phyloP scores from a whole-genome alignment of 140 eudicot species.

The Senecio squalidus region DNA sequence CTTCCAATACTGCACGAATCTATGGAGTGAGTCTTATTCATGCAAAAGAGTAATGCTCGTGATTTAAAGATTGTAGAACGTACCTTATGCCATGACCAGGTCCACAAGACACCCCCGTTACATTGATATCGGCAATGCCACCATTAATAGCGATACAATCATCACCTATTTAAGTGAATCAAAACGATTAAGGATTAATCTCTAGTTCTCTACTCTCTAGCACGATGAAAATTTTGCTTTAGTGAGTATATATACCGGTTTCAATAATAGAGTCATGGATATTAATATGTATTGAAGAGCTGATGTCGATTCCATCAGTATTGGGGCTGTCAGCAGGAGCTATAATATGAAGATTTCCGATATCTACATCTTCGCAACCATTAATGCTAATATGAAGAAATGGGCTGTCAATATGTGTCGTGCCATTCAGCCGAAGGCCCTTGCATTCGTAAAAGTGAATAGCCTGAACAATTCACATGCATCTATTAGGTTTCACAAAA shows the following conservation, averaged over 20 bases:
- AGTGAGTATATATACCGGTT: slow-evolving; percentile 33
- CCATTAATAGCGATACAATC: slow-evolving; percentile 39
- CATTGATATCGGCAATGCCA: slow-evolving; percentile 20
- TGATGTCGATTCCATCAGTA: slow-evolving; percentile 36
- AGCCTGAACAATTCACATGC: slow-evolving; percentile 17
- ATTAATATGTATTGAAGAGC: slow-evolving; percentile 22
- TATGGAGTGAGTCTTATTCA: background rate
- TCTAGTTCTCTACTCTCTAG: background rate
- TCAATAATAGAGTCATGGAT: slow-evolving; percentile 27
- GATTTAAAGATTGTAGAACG: background rate
- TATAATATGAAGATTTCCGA: slow-evolving; percentile 22
- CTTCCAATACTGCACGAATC: slow-evolving; percentile 35
- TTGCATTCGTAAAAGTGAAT: slow-evolving; percentile 23
- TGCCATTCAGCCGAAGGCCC: slow-evolving; percentile 29
- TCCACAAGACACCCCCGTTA: slow-evolving; percentile 29
- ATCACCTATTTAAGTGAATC: slow-evolving; percentile 19
- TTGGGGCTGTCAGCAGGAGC: slow-evolving; percentile 37
- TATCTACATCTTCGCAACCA: slow-evolving; percentile 16
- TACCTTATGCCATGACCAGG: slow-evolving; percentile 49
- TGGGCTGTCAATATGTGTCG: slow-evolving; percentile 33
- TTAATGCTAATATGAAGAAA: slow-evolving; percentile 29
- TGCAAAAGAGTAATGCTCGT: background rate
- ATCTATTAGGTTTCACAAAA: background rate
- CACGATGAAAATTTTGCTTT: no score
- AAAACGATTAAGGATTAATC: background rate